Conservation (phyloP, 345 rosid genomes). For the Corchorus capsularis region DNA sequence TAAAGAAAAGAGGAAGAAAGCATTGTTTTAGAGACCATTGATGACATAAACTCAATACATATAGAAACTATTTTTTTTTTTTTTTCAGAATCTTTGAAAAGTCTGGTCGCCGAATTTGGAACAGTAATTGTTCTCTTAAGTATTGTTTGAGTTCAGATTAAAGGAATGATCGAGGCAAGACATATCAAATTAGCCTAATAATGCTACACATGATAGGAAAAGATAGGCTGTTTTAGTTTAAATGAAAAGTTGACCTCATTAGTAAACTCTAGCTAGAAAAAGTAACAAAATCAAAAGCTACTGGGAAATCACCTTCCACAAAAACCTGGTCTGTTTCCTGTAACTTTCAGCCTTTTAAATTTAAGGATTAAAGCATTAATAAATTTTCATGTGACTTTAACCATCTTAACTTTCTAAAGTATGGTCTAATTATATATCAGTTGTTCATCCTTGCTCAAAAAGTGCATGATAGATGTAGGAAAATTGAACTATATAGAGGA, state of each 20-base stretch:
- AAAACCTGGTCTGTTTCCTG: not conserved
- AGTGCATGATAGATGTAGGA: not conserved
- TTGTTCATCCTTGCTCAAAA: not conserved
- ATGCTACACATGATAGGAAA: not conserved
- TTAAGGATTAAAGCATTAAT: too few species aligned
- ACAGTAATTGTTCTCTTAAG: not conserved
- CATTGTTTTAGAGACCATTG: not conserved
- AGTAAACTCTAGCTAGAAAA: not conserved
- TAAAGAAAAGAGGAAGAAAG: not conserved
- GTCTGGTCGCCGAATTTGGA: not conserved
- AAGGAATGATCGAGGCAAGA: not conserved
- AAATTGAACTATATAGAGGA: too few species aligned
- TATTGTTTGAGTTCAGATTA: not conserved
- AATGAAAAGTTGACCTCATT: not conserved
- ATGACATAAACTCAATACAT: not conserved
- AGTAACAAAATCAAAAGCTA: not conserved
- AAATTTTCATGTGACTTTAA: not conserved
- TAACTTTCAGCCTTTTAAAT: not conserved
- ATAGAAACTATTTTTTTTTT: not conserved
- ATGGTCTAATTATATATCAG: not conserved
- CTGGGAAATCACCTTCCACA: not conserved
- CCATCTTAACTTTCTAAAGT: not conserved
- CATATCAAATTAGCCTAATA: too few species aligned
- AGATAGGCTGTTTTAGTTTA: not conserved
- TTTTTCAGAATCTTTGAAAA: not conserved